phyloP scores from a whole-genome alignment of 305 asterid species.

The Euphrasia arctica region DNA sequence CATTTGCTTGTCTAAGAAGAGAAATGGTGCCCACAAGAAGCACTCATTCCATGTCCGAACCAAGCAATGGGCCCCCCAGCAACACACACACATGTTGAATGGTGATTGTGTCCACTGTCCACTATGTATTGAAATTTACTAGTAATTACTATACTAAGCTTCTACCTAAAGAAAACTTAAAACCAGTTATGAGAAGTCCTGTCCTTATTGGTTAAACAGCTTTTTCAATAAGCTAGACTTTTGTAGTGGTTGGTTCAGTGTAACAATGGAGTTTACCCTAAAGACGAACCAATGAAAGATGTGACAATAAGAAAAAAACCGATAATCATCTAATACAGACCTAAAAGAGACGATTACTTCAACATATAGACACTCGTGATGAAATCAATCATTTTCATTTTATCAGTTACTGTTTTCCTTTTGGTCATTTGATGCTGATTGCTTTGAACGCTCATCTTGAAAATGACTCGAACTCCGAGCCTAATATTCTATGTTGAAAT shows the following conservation, averaged over 20 bases:
- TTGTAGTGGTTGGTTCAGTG: conserved; percentile 14
- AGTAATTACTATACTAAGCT: conserved; percentile 20
- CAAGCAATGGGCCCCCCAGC: conserved; percentile 35
- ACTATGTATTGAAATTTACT: conserved; percentile 23
- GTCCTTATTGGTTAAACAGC: conserved; percentile 24
- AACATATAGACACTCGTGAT: conserved; percentile 15
- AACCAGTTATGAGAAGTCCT: conserved; percentile 18
- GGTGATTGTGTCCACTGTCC: conserved; percentile 23
- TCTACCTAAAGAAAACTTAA: conserved; percentile 10
- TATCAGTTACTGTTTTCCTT: conserved; percentile 9
- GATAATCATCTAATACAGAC: no score
- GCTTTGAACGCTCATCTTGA: no score
- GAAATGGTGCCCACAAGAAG: conserved; percentile 29
- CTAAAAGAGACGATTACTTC: no score
- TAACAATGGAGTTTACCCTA: conserved; percentile 7
- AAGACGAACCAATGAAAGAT: no score
- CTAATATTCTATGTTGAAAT: no score
- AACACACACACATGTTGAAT: conserved; percentile 40
- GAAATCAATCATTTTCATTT: conserved; percentile 22
- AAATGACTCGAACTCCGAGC: no score
- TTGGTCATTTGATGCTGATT: conserved; percentile 5
- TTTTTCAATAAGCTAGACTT: conserved; percentile 31
- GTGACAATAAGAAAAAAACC: no score
- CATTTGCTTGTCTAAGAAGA: conserved; percentile 40
- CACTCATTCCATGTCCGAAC: conserved; percentile 34